A percentile compares a stretch with the other conserved stretches of the same genome.
Conservation (phyloP, 179 eudicot species). For the Silene vulgaris region DNA sequence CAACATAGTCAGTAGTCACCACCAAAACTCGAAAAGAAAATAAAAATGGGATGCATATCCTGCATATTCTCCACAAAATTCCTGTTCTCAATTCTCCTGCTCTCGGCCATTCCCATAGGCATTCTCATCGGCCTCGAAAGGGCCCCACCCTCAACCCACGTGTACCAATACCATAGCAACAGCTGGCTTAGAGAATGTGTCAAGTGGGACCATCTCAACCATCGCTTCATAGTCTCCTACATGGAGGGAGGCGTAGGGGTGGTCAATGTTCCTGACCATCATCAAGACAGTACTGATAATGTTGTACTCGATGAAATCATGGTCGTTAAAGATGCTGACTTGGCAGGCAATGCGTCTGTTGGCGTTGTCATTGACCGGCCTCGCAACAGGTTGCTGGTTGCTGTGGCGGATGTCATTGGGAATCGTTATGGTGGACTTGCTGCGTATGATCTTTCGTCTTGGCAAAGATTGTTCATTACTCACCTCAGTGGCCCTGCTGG, state of each 20-base stretch:
- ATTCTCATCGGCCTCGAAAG: constrained; percentile 53
- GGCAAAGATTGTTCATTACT: constrained; percentile 63
- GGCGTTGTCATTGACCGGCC: constrained; percentile 55
- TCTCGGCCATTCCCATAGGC: constrained; percentile 72
- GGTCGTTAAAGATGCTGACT: constrained; percentile 43
- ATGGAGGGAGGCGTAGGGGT: constrained; percentile 73
- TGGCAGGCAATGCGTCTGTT: constrained; percentile 55
- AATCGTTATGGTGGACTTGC: constrained; percentile 66
- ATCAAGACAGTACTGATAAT: neutral
- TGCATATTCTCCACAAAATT: constrained; percentile 43
- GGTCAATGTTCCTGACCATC: constrained; percentile 32
- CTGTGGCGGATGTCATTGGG: constrained; percentile 50
- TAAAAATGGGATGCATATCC: constrained; percentile 21
- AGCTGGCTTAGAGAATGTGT: constrained; percentile 67
- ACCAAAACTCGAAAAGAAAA: neutral
- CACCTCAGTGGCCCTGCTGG: constrained; percentile 56
- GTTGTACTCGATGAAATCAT: constrained; percentile 39
- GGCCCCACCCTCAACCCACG: constrained; percentile 41
- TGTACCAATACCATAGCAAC: constrained; percentile 57
- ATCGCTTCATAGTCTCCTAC: constrained; percentile 65
- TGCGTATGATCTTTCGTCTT: constrained; percentile 69
- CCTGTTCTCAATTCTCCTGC: constrained; percentile 37
- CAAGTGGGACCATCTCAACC: constrained; percentile 67
- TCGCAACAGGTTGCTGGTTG: constrained; percentile 64
- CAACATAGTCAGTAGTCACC: neutral